Base-by-base conservation (phyloP, 2,329 filamentous ascomycete genomes). In the Apiospora phragmitis region DNA sequence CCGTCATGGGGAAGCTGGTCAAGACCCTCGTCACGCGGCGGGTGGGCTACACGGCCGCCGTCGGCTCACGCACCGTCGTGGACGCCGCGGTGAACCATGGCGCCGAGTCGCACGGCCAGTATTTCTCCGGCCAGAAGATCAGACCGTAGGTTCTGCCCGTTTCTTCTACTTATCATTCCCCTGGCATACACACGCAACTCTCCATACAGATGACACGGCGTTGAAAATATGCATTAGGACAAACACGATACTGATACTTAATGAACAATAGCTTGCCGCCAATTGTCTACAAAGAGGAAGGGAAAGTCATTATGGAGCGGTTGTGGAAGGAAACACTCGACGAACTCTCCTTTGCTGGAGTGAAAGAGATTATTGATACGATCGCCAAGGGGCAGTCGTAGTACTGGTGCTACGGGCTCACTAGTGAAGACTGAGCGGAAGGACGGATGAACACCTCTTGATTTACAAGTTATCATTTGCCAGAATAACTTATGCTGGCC, bases 251-350 rank as follows among this genome's bases (percentile, higher is more conserved):
- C 3, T 12, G 24, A 18, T 6, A 38, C 26, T 62, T 29, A 47
- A 24, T 65, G n/a, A 18, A 4, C 8, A 24, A 9, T 45, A 77
- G 76, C 5, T 72, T 77, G 65, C 70, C 74, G 3, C 70, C 70
- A 1, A 62, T 77, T 12, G 24, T 76, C 6, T 76, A 77, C 65
- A 70, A 67, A 1, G 14, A 65, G 2, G 73, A 77, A n/a, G 74
- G 74, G 4, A 55, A 71, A 41, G 32, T n/a, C 4, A 71, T 75
- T 4, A 72, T 70, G 11, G 45, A 74, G 7, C 68, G 49, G n/a
- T 62, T 77, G 4, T 78, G 76, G 75, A 66, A 74, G 18, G 76
- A 78, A 67, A 78, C 75, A 24, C 70, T 77, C 70, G 26, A 67
- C 4, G 75, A 77, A 49, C 67, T 77, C 55, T 68, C 73, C 1